Percentiles rank a stretch among this genome's conserved stretches.
Conservation (phyloP, 441 rosid species). For the Biscutella laevigata region DNA sequence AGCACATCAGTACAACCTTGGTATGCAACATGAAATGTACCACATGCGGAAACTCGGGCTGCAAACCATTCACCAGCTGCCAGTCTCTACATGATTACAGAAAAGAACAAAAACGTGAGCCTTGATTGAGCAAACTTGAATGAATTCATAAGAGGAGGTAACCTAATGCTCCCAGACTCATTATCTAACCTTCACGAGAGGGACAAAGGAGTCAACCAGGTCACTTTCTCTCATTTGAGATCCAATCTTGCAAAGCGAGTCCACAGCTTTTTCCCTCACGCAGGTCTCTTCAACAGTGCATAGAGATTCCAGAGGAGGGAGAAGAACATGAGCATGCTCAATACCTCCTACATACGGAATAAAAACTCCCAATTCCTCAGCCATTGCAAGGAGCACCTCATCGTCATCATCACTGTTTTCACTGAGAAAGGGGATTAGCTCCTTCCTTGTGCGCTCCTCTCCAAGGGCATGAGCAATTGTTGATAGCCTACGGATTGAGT, state of each 20-base stretch:
- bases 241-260: slow-evolving; percentile 74
- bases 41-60: slow-evolving; percentile 89
- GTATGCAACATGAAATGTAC: slow-evolving; percentile 79
- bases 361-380: slow-evolving; percentile 84
- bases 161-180: not conserved
- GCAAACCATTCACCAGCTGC: slow-evolving; percentile 97
- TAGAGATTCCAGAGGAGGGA: slow-evolving; percentile 75
- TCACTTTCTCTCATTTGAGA: slow-evolving; percentile 82
- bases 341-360: slow-evolving; percentile 91
- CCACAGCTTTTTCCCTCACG: slow-evolving; percentile 85
- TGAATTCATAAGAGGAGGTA: not conserved
- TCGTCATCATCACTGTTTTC: slow-evolving; percentile 96
- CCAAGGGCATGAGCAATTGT: slow-evolving; percentile 93
- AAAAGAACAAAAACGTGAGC: not conserved
- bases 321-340: slow-evolving; percentile 67
- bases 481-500: slow-evolving; percentile 75
- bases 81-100: slow-evolving; percentile 43
- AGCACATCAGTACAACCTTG: slow-evolving; percentile 60
- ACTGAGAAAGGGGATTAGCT: slow-evolving; percentile 73
- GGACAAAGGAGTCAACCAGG: slow-evolving; percentile 63
- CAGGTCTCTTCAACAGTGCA: slow-evolving; percentile 86
- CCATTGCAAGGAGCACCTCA: slow-evolving; percentile 95
- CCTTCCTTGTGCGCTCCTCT: slow-evolving; percentile 86
- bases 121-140: not conserved
- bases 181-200: slow-evolving; percentile 63